Conservation (phyloP, 2,329 filamentous ascomycete genomes). For the Aspergillus luchuensis region DNA sequence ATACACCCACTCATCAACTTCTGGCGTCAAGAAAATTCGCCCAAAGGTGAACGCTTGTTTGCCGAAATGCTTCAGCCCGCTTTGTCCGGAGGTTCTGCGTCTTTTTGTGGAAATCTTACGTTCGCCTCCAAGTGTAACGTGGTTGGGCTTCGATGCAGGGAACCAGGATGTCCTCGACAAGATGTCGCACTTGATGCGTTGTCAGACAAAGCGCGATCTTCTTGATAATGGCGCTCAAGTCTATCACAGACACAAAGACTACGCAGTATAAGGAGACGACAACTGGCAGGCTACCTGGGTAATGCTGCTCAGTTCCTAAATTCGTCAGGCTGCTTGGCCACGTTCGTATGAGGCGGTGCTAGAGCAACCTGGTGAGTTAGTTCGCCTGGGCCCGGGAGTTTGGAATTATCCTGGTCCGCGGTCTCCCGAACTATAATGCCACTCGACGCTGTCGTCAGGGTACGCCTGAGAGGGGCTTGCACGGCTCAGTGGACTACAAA, state of each 20-base stretch:
- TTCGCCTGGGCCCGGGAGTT: slow-evolving; percentile 15
- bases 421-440: slow-evolving; percentile 21
- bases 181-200: slow-evolving; percentile 45
- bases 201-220: slow-evolving; percentile 37
- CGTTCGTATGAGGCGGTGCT: slow-evolving; percentile 35
- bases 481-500: slow-evolving; percentile 28
- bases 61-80: slow-evolving; percentile 27
- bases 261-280: slow-evolving; percentile 26
- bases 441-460: slow-evolving; percentile 31
- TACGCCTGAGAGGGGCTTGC: slow-evolving; percentile 24
- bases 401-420: slow-evolving; percentile 19
- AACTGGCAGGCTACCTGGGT: slow-evolving; percentile 27
- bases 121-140: slow-evolving; percentile 40
- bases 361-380: slow-evolving; percentile 19
- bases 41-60: slow-evolving; percentile 22
- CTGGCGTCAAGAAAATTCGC: slow-evolving; percentile 18
- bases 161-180: slow-evolving; percentile 39
- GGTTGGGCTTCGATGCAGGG: slow-evolving; percentile 51
- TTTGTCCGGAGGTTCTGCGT: slow-evolving; percentile 30
- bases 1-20: slow-evolving; percentile 11
- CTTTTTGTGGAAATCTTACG: slow-evolving; percentile 38
- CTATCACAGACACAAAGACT: slow-evolving; percentile 30
- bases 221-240: slow-evolving; percentile 31
- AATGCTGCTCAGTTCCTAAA: slow-evolving; percentile 15
- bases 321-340: slow-evolving; percentile 28